phyloP scores from a whole-genome alignment of 805 yeast genomes.

The Candida nanaspora region DNA sequence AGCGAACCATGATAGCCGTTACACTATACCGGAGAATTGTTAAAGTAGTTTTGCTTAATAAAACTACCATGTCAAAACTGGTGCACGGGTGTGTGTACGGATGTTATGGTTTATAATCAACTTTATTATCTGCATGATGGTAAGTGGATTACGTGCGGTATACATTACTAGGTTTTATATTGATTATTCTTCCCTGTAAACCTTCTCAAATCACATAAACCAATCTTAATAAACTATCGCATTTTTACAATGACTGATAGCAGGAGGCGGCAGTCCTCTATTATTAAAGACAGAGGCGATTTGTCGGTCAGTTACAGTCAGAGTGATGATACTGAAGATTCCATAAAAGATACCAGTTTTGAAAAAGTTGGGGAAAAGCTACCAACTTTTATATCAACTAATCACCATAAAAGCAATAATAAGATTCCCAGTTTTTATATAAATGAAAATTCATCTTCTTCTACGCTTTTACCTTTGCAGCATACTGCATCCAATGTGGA shows the following conservation, averaged over 20 bases:
- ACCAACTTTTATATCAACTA: not conserved
- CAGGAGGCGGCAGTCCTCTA: not conserved
- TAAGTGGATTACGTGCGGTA: not conserved
- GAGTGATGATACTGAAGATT: not conserved
- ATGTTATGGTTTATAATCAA: not conserved
- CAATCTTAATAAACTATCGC: too few relatives aligned
- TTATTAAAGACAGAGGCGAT: not conserved
- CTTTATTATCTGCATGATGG: too few relatives aligned
- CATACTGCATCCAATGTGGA: slow-evolving; percentile 24
- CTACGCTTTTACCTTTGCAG: slow-evolving; percentile 14
- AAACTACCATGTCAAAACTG: too few relatives aligned
- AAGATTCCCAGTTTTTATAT: slow-evolving; percentile 2
- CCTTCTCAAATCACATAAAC: too few relatives aligned
- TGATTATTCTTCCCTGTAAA: not conserved
- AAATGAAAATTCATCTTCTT: slow-evolving; percentile 10
- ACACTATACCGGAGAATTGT: slow-evolving; percentile 62
- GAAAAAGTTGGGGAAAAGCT: not conserved
- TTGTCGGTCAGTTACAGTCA: not conserved
- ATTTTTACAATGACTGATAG: not conserved
- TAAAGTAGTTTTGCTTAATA: too few relatives aligned
- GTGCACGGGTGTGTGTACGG: not conserved
- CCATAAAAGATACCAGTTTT: not conserved
- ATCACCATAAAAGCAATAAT: not conserved
- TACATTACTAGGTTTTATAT: not conserved
- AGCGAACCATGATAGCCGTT: slow-evolving; percentile 85